phyloP scores from a whole-genome alignment of 192 early-diverging fungal genomes.

The Coemansia sp. region DNA sequence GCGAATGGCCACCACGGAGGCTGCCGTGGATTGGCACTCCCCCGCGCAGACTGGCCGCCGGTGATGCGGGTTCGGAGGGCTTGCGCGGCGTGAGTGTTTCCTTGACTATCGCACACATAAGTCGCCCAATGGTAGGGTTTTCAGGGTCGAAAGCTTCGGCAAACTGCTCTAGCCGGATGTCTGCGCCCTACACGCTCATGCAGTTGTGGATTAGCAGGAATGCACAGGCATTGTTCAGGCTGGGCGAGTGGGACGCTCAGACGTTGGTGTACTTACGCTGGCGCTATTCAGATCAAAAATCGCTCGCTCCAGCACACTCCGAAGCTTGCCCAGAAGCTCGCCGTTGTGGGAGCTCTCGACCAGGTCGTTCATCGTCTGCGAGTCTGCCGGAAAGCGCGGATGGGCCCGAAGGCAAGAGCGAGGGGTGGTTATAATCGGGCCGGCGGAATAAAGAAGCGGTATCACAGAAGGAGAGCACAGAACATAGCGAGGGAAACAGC shows the following conservation, averaged over 20 bases:
- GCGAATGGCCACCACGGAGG: constrained; percentile 25
- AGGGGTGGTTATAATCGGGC: neutral
- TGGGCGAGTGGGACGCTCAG: neutral
- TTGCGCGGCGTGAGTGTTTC: constrained; percentile 32
- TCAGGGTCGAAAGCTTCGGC: constrained; percentile 27
- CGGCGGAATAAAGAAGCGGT: neutral
- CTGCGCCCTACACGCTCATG: constrained; percentile 16
- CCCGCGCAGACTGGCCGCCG: constrained; percentile 26
- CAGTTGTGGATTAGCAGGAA: neutral
- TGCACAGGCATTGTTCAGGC: neutral
- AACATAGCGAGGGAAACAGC: constrained; percentile 6
- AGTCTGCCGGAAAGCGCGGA: neutral
- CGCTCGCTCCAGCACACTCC: constrained; percentile 18
- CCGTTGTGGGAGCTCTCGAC: constrained; percentile 7
- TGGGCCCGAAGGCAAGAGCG: neutral
- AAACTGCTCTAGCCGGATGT: constrained; percentile 37
- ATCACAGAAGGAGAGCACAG: neutral
- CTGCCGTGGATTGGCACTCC: constrained; percentile 27
- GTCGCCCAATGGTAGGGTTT: constrained; percentile 30
- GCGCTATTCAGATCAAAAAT: constrained; percentile 33
- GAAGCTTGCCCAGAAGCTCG: constrained; percentile 26
- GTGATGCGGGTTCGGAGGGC: constrained; percentile 27
- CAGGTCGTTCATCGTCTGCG: constrained; percentile 12
- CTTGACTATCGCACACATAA: constrained; percentile 37
- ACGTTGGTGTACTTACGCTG: constrained; percentile 21